Conservation (phyloP, 805 yeast genomes). For the Saccharomycopsis sp. region DNA sequence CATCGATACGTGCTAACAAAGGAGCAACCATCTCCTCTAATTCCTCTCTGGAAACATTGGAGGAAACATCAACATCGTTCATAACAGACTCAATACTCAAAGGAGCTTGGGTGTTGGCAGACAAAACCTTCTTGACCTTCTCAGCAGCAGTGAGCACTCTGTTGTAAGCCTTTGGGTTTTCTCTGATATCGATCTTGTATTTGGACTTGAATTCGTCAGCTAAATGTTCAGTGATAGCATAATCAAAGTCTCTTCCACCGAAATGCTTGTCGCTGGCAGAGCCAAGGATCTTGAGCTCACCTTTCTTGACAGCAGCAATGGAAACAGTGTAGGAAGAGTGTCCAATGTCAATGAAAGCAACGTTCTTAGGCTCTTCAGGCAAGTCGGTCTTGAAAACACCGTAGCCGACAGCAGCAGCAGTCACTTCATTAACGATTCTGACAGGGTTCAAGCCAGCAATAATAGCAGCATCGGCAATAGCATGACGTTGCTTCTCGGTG, state of each 20-base stretch:
- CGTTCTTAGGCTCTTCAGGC: slow-evolving; percentile 86
- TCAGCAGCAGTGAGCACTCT: slow-evolving; percentile 91
- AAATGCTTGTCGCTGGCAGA: slow-evolving; percentile 92
- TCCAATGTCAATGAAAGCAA: slow-evolving; percentile 95
- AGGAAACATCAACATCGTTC: slow-evolving; percentile 93
- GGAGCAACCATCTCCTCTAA: slow-evolving; percentile 87
- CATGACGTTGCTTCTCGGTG: slow-evolving; percentile 94
- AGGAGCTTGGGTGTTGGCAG: slow-evolving; percentile 94
- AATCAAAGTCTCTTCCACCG: slow-evolving; percentile 97
- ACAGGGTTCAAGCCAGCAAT: slow-evolving; percentile 98
- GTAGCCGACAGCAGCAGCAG: slow-evolving; percentile 98
- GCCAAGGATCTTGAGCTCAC: slow-evolving; percentile 90
- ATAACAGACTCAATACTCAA: slow-evolving; percentile 92
- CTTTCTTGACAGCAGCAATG: slow-evolving; percentile 87
- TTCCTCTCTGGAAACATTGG: slow-evolving; percentile 83
- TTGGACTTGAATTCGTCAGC: slow-evolving; percentile 87
- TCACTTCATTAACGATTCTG: slow-evolving; percentile 92
- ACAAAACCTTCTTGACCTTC: slow-evolving; percentile 88
- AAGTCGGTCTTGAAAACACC: slow-evolving; percentile 97
- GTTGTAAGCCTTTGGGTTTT: slow-evolving; percentile 91
- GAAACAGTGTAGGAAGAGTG: slow-evolving; percentile 91
- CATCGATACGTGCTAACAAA: slow-evolving; percentile 64
- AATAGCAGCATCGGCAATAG: slow-evolving; percentile 88
- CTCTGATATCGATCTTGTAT: slow-evolving; percentile 87
- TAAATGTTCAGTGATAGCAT: slow-evolving; percentile 89